phyloP scores from a whole-genome alignment of 257 asterid species.

The Solanum sejunctum region DNA sequence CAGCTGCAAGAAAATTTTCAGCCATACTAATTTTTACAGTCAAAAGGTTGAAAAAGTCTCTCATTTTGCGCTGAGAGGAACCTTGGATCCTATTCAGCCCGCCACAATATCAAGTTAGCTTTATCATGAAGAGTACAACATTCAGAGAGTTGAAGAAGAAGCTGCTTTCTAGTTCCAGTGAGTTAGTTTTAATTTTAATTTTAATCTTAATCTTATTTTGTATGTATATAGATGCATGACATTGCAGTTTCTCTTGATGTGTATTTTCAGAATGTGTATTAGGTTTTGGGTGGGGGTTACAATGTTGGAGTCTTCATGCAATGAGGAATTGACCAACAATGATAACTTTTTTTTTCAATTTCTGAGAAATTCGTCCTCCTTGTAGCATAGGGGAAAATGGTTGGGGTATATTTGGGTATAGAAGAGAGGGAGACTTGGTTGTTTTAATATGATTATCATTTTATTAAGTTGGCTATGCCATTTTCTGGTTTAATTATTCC shows the following conservation, averaged over 20 bases:
- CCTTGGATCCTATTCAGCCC: conserved; percentile 59
- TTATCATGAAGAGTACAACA: background rate
- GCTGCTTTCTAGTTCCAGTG: conserved; percentile 4
- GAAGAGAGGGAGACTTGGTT: conserved; percentile 28
- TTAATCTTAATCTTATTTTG: background rate
- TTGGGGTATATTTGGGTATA: conserved; percentile 37
- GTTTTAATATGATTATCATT: conserved; percentile 6
- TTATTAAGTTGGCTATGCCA: background rate
- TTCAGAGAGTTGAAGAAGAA: conserved; percentile 2
- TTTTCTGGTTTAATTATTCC: background rate
- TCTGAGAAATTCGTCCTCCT: conserved; percentile 1
- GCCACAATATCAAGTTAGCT: conserved; percentile 6
- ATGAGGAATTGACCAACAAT: background rate
- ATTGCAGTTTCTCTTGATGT: conserved; percentile 2
- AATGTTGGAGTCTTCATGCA: background rate
- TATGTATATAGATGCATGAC: conserved; percentile 12
- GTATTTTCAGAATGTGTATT: conserved; percentile 12
- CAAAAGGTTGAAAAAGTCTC: conserved; percentile 3
- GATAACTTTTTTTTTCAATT: background rate
- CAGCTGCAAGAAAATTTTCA: conserved; percentile 32
- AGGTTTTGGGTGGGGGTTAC: conserved; percentile 13
- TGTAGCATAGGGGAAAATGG: conserved; percentile 2
- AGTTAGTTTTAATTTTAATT: background rate
- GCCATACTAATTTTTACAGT: conserved; percentile 19
- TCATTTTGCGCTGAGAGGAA: conserved; percentile 65